Evolutionary conservation across 495 filamentous ascomycete species (phyloP), one percentile per base, ranked within the genome.

Genomic region (Penicillium pancosmium): DNA sequence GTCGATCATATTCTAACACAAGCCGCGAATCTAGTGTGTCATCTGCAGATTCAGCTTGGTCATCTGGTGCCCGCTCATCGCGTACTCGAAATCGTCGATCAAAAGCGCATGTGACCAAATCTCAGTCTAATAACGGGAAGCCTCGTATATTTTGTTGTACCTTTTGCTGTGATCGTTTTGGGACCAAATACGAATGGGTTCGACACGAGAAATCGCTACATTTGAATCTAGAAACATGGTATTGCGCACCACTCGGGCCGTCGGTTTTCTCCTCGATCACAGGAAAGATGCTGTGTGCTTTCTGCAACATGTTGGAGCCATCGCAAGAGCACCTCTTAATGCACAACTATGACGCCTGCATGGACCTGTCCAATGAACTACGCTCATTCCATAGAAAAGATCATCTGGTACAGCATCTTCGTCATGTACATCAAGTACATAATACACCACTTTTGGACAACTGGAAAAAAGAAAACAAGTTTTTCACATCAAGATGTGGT

Each of bases 371-470:
- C 4, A 84, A 87, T 61, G 78, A 86, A 13, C 80, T 84, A 38
- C 82, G 88, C 9, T 88, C 86, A 5, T 93, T 92, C 67, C 90
- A 88, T 56, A 82, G 90, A n/a, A 93, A 92, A 70, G 90, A 92
- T 63, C 90, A 93, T 67, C 79, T 93, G 0, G 76, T 86, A 6
- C 90, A 93, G 60, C 90, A 93, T 64, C 73, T 93, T 15, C 82
- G 87, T 34, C 79, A 91, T 3, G 82, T 90, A 18, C 90, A 93
- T 66, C 74, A 80, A 36, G 81, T 84, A 54, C 83, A 84, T 54
- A 86, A 88, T 54, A 68, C 78, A 9, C 66, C 76, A 12, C 61
- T 75, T 3, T 88, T 91, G 82, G 85, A 90, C 11, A 77, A 78
- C 50, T 92, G 90, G 90, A 90, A 87, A 67, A 70, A 77, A 12